These are phyloP conservation scores for Auricularia sp. DNA, from an alignment of 768 basidiomycete species.

Conservation along the genomic window DNA sequence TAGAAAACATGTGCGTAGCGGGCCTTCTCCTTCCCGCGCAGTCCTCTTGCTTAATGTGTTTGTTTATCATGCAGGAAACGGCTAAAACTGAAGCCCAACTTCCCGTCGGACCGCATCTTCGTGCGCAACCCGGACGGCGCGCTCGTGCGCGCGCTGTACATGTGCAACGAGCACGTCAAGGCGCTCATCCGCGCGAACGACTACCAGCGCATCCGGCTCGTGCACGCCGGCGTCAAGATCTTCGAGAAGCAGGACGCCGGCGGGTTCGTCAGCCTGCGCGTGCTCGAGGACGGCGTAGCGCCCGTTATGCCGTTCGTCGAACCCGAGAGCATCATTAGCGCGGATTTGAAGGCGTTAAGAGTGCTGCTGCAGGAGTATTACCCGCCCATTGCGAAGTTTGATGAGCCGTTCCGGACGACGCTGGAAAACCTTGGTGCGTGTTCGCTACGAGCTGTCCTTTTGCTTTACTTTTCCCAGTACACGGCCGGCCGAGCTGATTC, in stretches of 20 bases:
- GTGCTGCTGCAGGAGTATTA: constrained; percentile 71
- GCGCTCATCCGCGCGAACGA: constrained; percentile 71
- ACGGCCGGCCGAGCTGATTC: background rate
- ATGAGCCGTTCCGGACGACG: constrained; percentile 42
- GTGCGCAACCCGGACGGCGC: constrained; percentile 65
- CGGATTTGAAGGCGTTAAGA: constrained; percentile 45
- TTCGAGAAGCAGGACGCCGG: constrained; percentile 77
- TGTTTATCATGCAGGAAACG: constrained; percentile 42
- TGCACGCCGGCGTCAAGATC: constrained; percentile 89
- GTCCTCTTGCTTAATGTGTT: background rate
- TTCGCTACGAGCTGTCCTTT: background rate
- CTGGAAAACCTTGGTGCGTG: constrained; percentile 47
- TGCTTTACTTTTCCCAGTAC: too few relatives aligned
- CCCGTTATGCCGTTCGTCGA: constrained; percentile 76
- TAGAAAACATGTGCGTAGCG: constrained; percentile 56
- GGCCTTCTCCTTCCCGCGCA: background rate
- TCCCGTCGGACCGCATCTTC: constrained; percentile 70
- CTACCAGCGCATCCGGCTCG: constrained; percentile 73
- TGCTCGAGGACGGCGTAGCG: constrained; percentile 77
- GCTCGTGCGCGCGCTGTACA: constrained; percentile 74
- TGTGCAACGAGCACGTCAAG: constrained; percentile 79
- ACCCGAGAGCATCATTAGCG: constrained; percentile 48
- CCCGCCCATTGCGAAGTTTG: constrained; percentile 59
- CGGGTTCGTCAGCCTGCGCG: constrained; percentile 40
- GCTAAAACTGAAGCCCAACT: constrained; percentile 55